Base-by-base conservation (phyloP, 2,329 filamentous ascomycete genomes). In the Fusarium chuoi region DNA sequence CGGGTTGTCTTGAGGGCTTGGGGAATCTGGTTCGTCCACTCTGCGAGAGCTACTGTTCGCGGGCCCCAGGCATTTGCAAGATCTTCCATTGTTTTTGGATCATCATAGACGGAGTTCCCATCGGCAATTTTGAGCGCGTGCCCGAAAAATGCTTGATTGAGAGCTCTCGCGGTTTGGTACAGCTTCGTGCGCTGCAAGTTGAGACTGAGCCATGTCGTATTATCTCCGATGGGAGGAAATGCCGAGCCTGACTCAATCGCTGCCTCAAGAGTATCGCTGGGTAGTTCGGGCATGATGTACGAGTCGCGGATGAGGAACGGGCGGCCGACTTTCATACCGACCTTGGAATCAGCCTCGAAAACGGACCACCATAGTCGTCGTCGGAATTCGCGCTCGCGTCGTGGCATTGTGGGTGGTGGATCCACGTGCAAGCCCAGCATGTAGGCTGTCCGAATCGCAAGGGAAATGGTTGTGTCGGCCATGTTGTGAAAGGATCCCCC, bases 361-460 rank as follows among this genome's bases (percentile, higher is more conserved):
- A 69, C 65, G 14, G 65, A 69, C 66, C 66, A 69, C 66, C 66
- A 69, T 2, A 69, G 4, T 1, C 66, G 65, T 24, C 57, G 17
- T 6, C 66, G 24, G 7, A 63, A 7, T 12, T 69, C 56, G 4
- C 58, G 58, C 24, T 68, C 66, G 3, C 33, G 33, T 3, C n/a
- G 36, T 6, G 65, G 38, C 26, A 68, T 18, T 1, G 26, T 36
- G 0, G 42, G 11, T 1, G 49, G 49, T 0, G 65, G 57, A 20
- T 68, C 48, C 3, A 69, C 5, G 39, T 68, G 66, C 1, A 69
- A 28, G 0, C 66, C 65, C 7, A 69, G 7, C 66, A 69, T 69
- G 15, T 69, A 69, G 7, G 66, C 65, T n/a, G 66, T 64, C 3
- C 65, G 56, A 15, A 69, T 44, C 2, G 65, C 66, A 18, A 69